Evolutionary conservation across 78 protist genomes (phyloP).

Genomic region (Pigoraptor vietnamica): DNA sequence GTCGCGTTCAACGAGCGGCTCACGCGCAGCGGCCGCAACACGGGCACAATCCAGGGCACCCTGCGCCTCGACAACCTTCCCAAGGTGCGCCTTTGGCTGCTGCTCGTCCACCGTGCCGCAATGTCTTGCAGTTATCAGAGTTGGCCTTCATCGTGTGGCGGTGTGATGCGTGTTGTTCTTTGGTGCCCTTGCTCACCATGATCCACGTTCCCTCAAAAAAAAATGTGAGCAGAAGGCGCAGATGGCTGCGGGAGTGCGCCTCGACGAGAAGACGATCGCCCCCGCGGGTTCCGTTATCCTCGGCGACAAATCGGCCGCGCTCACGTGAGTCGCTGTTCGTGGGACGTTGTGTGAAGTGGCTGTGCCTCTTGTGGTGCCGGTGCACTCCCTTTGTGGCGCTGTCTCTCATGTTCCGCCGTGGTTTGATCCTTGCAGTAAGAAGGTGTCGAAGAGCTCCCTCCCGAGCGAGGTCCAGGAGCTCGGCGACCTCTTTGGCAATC

Average conservation of each 20-base stretch:
- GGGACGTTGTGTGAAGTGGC: too few relatives aligned
- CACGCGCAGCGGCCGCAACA: neutral
- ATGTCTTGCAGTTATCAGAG: too few relatives aligned
- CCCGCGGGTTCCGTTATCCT: neutral
- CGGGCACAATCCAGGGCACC: neutral
- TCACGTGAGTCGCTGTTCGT: neutral
- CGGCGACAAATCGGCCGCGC: neutral
- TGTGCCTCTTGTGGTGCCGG: neutral
- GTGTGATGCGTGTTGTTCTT: too few relatives aligned
- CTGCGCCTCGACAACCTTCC: neutral
- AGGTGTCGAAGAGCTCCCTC: neutral
- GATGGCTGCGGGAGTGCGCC: neutral
- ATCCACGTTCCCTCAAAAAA: too few relatives aligned
- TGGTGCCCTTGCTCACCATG: too few relatives aligned
- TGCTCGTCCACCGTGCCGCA: neutral
- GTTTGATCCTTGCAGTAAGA: neutral
- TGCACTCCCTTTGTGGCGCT: neutral
- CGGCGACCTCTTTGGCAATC: neutral
- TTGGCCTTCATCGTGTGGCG: too few relatives aligned
- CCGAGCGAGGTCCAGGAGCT: neutral
- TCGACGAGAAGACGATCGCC: neutral
- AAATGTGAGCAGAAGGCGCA: neutral
- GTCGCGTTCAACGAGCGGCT: neutral
- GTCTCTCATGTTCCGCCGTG: neutral
- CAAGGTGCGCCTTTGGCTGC: neutral